These are phyloP conservation scores for Taphrina populina DNA, from an alignment of 1,139 yeast genomes.

Conservation along the genomic window DNA sequence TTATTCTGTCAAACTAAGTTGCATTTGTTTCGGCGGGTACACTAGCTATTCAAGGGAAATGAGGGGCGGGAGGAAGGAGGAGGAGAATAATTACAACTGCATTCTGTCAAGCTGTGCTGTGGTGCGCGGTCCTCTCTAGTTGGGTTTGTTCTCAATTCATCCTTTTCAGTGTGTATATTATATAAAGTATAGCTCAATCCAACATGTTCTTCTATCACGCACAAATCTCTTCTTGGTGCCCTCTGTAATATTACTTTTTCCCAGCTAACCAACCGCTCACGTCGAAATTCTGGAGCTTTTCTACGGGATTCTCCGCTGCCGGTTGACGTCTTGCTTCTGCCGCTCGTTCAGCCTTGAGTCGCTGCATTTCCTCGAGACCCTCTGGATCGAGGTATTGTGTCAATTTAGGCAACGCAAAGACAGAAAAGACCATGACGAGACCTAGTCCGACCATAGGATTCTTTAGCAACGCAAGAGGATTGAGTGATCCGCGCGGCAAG, in stretches of 20 bases:
- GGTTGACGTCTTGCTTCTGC: slow-evolving; percentile 2
- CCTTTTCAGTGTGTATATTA: no score
- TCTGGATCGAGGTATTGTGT: slow-evolving; percentile 24
- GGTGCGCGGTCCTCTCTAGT: no score
- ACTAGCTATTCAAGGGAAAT: no score
- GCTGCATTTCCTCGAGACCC: slow-evolving; percentile 27
- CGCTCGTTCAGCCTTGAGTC: slow-evolving; percentile 6
- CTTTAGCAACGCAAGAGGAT: slow-evolving; percentile 8
- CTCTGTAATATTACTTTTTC: slow-evolving; percentile 7
- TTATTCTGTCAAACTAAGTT: slow-evolving; percentile 42
- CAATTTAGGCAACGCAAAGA: slow-evolving; percentile 18
- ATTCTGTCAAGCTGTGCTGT: no score
- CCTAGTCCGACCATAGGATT: slow-evolving; percentile 25
- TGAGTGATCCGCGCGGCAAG: slow-evolving; percentile 8
- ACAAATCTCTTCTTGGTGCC: no score
- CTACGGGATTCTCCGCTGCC: slow-evolving; percentile 9
- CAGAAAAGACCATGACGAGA: slow-evolving; percentile 15
- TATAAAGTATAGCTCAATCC: no score
- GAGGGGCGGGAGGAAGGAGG: no score
- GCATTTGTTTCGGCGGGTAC: no score
- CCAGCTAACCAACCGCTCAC: slow-evolving; percentile 33
- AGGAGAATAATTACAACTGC: no score
- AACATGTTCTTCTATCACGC: no score
- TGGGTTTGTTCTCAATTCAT: no score
- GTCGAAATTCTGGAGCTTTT: slow-evolving; percentile 28